Base-by-base conservation (phyloP, 2,329 filamentous ascomycete genomes). In the Eutypa lata region DNA sequence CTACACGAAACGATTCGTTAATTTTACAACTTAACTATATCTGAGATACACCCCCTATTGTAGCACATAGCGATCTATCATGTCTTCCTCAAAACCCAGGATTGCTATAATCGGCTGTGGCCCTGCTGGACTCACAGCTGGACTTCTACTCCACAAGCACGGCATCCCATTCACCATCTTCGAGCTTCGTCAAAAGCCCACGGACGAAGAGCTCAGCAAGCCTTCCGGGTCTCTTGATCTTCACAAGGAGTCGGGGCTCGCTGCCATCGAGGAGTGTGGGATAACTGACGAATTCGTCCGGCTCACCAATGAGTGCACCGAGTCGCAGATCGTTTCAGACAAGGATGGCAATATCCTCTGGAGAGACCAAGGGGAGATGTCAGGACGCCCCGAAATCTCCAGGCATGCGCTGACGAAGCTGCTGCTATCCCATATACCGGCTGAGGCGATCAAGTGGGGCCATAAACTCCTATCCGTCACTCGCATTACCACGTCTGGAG, bases 181-280 rank as follows among this genome's bases (percentile, higher is more conserved):
- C 35, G 72, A 75, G 38, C 60, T 69, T 1, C 68, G 69, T 14
- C 51, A 59, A 1, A 57, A 58, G 11, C 69, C 68, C 10, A 65
- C 61, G 1, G 48, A 56, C 0, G 58, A 58, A 2, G 63, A 65
- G 11, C 55, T 69, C 7, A 48, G 60, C 5, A 52, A 58, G 2
- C 67, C 67, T 2, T 68, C 64, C 6, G 78, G 79, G 11, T 75
- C 65, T 52, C 72, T 83, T 3, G 79, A 82, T 57, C 67, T 83
- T 1, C 78, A 82, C 57, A 65, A 69, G 1, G 59, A 69, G 6
- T 71, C 72, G 1, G 79, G 79, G 0, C 71, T 77, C 5, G 62
- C 67, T 3, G 79, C 76, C 0, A 61, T 82, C 7, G 66, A 65
- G 6, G 72, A 73, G 49, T 73, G 72, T 14, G 76, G 73, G 0